phyloP scores from a whole-genome alignment of 176 grass and related monocot genomes.

The Zizania latifolia region DNA sequence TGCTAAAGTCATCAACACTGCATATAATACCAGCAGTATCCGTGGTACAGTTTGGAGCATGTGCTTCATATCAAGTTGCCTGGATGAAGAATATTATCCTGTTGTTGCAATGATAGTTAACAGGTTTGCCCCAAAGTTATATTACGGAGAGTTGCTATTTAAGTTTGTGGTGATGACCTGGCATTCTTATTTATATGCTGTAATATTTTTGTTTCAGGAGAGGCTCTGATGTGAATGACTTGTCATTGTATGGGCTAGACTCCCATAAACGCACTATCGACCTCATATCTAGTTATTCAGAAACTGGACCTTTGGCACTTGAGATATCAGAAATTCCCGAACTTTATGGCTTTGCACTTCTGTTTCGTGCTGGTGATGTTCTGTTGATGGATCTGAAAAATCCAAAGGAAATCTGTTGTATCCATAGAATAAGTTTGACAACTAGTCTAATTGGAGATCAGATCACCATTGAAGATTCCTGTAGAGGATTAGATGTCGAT shows the following conservation, averaged over 20 bases:
- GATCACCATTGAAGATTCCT: slow-evolving; percentile 63
- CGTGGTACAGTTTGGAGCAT: slow-evolving; percentile 91
- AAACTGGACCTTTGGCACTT: slow-evolving; percentile 68
- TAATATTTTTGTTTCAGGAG: slow-evolving; percentile 55
- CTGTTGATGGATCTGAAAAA: slow-evolving; percentile 87
- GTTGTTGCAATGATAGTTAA: slow-evolving; percentile 81
- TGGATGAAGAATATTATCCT: slow-evolving; percentile 65
- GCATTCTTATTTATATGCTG: slow-evolving; percentile 9
- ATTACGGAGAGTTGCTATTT: slow-evolving; percentile 8
- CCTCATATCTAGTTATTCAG: slow-evolving; percentile 62
- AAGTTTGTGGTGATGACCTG: neutral
- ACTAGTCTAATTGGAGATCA: slow-evolving; percentile 53
- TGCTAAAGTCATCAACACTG: slow-evolving; percentile 32
- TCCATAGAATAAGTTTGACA: slow-evolving; percentile 57
- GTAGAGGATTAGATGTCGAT: slow-evolving; percentile 67
- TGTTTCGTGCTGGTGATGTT: slow-evolving; percentile 81
- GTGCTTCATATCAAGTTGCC: slow-evolving; percentile 75
- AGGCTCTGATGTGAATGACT: slow-evolving; percentile 63
- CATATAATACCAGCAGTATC: slow-evolving; percentile 34
- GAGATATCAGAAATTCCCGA: slow-evolving; percentile 74
- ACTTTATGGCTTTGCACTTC: slow-evolving; percentile 80
- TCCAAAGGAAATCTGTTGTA: slow-evolving; percentile 57
- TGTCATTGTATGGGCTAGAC: slow-evolving; percentile 70
- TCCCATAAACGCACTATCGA: slow-evolving; percentile 38
- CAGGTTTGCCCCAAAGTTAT: slow-evolving; percentile 42